Percentiles rank a stretch among this genome's conserved stretches.
phyloP scores from a whole-genome alignment of 257 asterid species.

The Hygrophila difformis region DNA sequence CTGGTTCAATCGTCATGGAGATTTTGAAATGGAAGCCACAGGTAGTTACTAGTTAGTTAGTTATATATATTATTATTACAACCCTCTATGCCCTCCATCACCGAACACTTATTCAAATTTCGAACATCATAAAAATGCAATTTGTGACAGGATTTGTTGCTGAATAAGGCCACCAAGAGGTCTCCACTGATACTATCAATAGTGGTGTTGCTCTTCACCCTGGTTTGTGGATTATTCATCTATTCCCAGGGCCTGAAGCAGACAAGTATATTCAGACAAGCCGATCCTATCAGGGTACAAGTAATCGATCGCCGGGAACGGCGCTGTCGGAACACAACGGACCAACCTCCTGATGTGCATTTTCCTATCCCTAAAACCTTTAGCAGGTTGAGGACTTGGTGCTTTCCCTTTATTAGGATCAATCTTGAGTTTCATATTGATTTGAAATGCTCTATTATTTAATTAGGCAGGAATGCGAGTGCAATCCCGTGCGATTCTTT shows the following conservation, averaged over 20 bases:
- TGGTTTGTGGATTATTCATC: conserved; percentile 45
- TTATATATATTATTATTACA: too few species aligned
- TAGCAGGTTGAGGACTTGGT: conserved; percentile 35
- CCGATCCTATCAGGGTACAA: conserved; percentile 20
- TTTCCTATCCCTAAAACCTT: conserved; percentile 63
- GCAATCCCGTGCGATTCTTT: conserved; percentile 69
- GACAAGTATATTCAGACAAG: conserved; percentile 22
- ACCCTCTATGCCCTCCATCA: too few species aligned
- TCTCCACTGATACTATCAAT: conserved; percentile 24
- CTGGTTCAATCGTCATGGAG: conserved; percentile 29
- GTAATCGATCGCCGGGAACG: conserved; percentile 20
- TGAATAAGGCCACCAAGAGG: conserved; percentile 35
- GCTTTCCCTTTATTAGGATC: neutral
- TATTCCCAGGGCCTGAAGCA: conserved; percentile 40
- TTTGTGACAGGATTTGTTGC: conserved; percentile 33
- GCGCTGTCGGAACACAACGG: conserved; percentile 25
- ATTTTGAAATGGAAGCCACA: conserved; percentile 32
- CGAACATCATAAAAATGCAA: too few species aligned
- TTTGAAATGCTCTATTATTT: conserved; percentile 3
- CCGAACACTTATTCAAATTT: too few species aligned
- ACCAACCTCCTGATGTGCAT: conserved; percentile 36
- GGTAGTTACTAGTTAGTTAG: conserved; percentile 25
- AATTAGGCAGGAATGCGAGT: conserved; percentile 72
- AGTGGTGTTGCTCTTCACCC: conserved; percentile 24
- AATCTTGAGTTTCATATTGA: neutral